phyloP scores from a whole-genome alignment of 345 rosid genomes.

The Nephelium lappaceum region DNA sequence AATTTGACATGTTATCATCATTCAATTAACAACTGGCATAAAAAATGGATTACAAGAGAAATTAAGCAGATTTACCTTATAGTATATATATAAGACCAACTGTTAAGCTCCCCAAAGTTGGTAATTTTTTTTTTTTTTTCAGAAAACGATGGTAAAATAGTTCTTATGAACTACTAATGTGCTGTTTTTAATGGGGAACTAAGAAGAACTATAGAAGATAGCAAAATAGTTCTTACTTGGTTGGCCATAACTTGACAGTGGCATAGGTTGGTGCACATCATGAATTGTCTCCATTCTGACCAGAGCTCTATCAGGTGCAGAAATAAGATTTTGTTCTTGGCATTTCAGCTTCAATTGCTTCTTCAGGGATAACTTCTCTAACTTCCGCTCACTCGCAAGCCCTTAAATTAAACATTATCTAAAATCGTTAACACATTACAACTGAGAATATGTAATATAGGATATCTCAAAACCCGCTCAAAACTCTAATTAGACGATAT shows the following conservation, averaged over 20 bases:
- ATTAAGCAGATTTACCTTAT: background rate
- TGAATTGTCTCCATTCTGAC: slow-evolving; percentile 46
- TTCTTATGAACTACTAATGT: background rate
- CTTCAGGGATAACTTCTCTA: slow-evolving; percentile 77
- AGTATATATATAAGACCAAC: background rate
- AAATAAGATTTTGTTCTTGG: slow-evolving; percentile 70
- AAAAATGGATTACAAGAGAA: background rate
- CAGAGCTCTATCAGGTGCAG: slow-evolving; percentile 53
- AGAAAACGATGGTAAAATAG: background rate
- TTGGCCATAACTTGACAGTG: slow-evolving; percentile 44
- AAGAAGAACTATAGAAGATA: background rate
- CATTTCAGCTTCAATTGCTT: slow-evolving; percentile 93
- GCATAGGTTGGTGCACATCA: slow-evolving; percentile 49
- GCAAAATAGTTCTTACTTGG: slow-evolving; percentile 42
- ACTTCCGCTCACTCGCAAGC: slow-evolving; percentile 60
- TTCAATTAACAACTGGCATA: background rate
- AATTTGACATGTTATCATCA: background rate
- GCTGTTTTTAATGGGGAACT: background rate
- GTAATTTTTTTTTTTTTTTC: too few species aligned
- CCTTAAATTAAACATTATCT: slow-evolving; percentile 42
- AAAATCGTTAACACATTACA: slow-evolving; percentile 15
- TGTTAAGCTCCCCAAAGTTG: background rate
- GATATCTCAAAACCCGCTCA: background rate
- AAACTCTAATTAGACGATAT: background rate
- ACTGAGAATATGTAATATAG: background rate